Evolutionary conservation across 306 rosid species (phyloP).

Genomic region (Acacia acuminata): DNA sequence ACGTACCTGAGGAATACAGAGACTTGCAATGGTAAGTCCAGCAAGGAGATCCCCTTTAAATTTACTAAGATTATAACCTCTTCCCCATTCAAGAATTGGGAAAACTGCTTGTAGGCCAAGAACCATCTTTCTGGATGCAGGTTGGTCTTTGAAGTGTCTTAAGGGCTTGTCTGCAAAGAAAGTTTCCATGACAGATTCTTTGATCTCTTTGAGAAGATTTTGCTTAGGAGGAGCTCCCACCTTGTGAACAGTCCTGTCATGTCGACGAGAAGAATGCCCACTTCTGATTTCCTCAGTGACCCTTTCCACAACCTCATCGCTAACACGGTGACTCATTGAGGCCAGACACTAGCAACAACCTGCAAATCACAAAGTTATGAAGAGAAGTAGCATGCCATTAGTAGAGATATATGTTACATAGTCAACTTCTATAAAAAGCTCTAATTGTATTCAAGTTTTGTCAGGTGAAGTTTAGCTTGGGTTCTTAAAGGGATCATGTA

Average conservation of each 20-base stretch:
- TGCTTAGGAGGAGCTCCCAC: conserved; percentile 47
- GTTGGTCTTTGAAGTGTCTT: conserved; percentile 46
- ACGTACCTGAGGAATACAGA: conserved; percentile 76
- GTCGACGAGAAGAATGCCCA: conserved; percentile 25
- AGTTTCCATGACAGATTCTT: conserved; percentile 34
- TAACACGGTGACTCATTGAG: conserved; percentile 1
- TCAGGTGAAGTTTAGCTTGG: not conserved
- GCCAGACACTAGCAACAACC: not conserved
- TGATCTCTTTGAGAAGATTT: conserved; percentile 37
- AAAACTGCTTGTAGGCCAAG: conserved; percentile 51
- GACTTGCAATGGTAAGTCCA: conserved; percentile 84
- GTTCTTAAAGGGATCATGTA: not conserved
- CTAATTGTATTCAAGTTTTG: not conserved
- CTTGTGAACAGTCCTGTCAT: conserved; percentile 33
- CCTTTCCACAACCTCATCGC: not conserved
- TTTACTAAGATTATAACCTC: conserved; percentile 41
- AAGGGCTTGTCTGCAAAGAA: conserved; percentile 60
- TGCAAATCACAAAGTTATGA: not conserved
- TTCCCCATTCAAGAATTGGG: conserved; percentile 64
- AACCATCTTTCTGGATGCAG: conserved; percentile 29
- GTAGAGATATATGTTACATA: not conserved
- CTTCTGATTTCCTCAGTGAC: conserved; percentile 37
- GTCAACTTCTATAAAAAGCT: not conserved
- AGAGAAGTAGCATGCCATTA: not conserved
- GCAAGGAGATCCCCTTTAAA: conserved; percentile 57